Percentiles rank a stretch among this genome's conserved stretches.
Conservation (phyloP, 169 alveolate genomes). For the Miamiensis avidus region DNA sequence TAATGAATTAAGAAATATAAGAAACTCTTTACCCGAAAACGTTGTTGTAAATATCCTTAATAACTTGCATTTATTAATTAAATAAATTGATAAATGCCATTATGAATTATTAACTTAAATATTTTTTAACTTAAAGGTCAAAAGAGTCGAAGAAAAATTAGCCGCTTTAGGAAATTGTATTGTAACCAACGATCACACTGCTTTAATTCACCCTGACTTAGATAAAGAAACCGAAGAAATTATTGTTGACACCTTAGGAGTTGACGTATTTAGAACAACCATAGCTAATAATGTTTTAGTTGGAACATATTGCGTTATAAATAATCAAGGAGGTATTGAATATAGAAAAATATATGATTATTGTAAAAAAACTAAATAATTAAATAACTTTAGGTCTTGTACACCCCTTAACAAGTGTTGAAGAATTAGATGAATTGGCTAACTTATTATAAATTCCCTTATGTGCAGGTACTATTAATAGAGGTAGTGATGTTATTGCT, state of each 20-base stretch:
- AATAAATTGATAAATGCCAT: constrained; percentile 95
- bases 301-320: constrained; percentile 96
- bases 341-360: not conserved
- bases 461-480: constrained; percentile 99
- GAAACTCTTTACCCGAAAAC: constrained; percentile 97
- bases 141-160: constrained; percentile 98
- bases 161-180: constrained; percentile 98
- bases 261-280: constrained; percentile 98
- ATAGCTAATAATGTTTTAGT: constrained; percentile 99
- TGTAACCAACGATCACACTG: constrained; percentile 98
- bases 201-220: constrained; percentile 97
- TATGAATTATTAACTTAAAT: constrained; percentile 78
- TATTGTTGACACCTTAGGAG: constrained; percentile 95
- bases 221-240: constrained; percentile 99
- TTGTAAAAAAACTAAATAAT: constrained; percentile 4
- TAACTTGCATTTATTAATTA: too few relatives aligned
- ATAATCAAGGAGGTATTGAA: constrained; percentile 92
- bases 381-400: constrained; percentile 54
- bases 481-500: constrained; percentile 97
- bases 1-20: constrained; percentile 94
- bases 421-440: constrained; percentile 97
- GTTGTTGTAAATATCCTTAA: constrained; percentile 61
- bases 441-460: constrained; percentile 95
- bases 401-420: constrained; percentile 96
- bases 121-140: constrained; percentile 58